Conservation (phyloP, 2,329 filamentous ascomycete genomes). For the Botrytis pseudocinerea region DNA sequence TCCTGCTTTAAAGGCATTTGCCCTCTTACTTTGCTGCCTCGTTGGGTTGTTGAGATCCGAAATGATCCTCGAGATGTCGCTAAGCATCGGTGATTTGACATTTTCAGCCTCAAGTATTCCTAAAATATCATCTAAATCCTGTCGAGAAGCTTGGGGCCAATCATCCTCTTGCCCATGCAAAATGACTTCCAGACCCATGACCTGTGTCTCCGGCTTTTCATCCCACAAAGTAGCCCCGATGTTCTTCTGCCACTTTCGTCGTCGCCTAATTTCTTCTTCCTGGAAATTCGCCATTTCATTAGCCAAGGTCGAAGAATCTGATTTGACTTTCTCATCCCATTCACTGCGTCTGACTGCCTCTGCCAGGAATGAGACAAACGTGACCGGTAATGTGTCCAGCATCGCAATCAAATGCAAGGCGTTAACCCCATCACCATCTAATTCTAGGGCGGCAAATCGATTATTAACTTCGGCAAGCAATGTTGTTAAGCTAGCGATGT, state of each 20-base stretch:
- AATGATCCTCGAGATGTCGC: slow-evolving; percentile 74
- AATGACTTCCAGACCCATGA: slow-evolving; percentile 81
- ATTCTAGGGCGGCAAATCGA: slow-evolving; percentile 69
- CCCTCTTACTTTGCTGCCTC: slow-evolving; percentile 79
- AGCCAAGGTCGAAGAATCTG: slow-evolving; percentile 81
- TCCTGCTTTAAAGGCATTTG: slow-evolving; percentile 94
- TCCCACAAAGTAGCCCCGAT: slow-evolving; percentile 70
- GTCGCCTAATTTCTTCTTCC: slow-evolving; percentile 86
- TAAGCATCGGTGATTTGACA: slow-evolving; percentile 63
- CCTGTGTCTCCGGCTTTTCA: slow-evolving; percentile 65
- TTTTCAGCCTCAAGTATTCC: slow-evolving; percentile 64
- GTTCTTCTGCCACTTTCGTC: slow-evolving; percentile 86
- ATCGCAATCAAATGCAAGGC: slow-evolving; percentile 79
- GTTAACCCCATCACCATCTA: slow-evolving; percentile 73
- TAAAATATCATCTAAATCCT: slow-evolving; percentile 76
- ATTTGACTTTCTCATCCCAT: slow-evolving; percentile 88
- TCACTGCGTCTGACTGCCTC: slow-evolving; percentile 85
- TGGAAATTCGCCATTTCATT: slow-evolving; percentile 92
- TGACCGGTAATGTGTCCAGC: slow-evolving; percentile 79
- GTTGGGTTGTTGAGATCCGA: slow-evolving; percentile 80
- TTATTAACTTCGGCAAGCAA: slow-evolving; percentile 70
- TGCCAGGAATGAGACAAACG: slow-evolving; percentile 85
- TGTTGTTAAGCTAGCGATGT: slow-evolving; percentile 77
- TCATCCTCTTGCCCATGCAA: slow-evolving; percentile 74
- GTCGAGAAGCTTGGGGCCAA: slow-evolving; percentile 76